phyloP scores from a whole-genome alignment of 257 asterid genomes.

The Schizonepeta tenuifolia region DNA sequence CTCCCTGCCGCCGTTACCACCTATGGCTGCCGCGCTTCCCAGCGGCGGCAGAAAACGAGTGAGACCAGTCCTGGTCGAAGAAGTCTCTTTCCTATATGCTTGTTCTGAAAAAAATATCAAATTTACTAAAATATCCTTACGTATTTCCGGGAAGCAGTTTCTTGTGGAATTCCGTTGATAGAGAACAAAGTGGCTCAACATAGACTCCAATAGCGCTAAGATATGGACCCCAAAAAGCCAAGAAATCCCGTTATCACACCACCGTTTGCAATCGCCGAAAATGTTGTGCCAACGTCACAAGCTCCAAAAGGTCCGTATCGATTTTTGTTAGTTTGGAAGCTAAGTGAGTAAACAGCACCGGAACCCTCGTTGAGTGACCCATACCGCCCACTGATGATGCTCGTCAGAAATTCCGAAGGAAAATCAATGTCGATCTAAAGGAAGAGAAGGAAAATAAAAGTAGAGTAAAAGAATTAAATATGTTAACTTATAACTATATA shows the following conservation, averaged over 20 bases:
- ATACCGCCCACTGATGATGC: background rate
- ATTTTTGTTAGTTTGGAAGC: background rate
- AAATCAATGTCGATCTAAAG: background rate
- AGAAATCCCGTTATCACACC: background rate
- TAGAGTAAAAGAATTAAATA: too few relatives aligned
- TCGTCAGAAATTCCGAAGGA: slow-evolving; percentile 10
- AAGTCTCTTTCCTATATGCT: background rate
- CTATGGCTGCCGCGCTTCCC: background rate
- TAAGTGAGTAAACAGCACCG: background rate
- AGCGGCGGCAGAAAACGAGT: background rate
- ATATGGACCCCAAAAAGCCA: background rate
- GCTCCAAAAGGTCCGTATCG: background rate
- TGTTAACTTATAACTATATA: too few relatives aligned
- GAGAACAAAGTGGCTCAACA: background rate
- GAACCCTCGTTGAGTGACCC: background rate
- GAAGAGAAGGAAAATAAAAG: too few relatives aligned
- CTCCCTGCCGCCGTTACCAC: background rate
- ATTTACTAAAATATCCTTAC: too few relatives aligned
- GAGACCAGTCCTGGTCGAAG: background rate
- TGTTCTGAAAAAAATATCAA: too few relatives aligned
- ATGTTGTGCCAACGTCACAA: background rate
- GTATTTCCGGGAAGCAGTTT: too few relatives aligned
- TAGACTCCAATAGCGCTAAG: background rate
- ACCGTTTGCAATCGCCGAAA: background rate
- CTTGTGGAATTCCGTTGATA: background rate